Base-by-base conservation (phyloP, 495 filamentous ascomycete species). In the Parathielavia appendiculata region DNA sequence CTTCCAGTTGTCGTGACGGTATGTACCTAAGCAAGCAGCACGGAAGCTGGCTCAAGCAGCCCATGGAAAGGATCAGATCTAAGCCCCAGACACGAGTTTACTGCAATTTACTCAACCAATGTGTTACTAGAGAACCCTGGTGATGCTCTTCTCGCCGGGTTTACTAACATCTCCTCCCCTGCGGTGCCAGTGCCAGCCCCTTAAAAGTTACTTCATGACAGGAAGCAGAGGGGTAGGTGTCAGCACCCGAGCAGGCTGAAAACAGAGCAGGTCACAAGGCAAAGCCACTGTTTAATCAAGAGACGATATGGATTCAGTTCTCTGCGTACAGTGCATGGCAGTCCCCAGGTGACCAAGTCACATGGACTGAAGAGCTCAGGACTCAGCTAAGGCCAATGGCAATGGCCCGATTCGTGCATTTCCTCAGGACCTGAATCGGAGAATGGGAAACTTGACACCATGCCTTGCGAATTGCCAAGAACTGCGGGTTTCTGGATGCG, bases 401-500 rank as follows among this genome's bases (percentile, higher is more conserved):
- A 47, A 45, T 6, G 39, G 14, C 22, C 57, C 30, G 58, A 60
- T 55, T 55, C 51, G 45, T 57, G 54, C 54, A 34, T 40, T 49
- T 56, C 35, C 1, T 4, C 16, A 4, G 11, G 2, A 39, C 11
- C 13, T 17, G 49, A 22, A 6, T 4, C 34, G 34, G 26, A 30
- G 26, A 30, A 3, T 30, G 26, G 6, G 6, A 30, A 30, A 30
- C 26, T 30, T 30, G 3, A 30, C 26, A 30, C 26, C n/a, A n/a
- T 5, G 16, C 17, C 17, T 51, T 20, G 46, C n/a, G 35, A 26
- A 55, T 11, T 14, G 48, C 59, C 38, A 62, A 57, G 59, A 56
- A 57, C 55, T 66, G 63, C 63, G 48, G 52, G 49, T 22, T 35
- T 53, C 53, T 62, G 47, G 47, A 50, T 56, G 54, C 50, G 14